Evolutionary conservation across 352 stramenopile species (phyloP).

Genomic region (Globisporangium paroecandrum): DNA sequence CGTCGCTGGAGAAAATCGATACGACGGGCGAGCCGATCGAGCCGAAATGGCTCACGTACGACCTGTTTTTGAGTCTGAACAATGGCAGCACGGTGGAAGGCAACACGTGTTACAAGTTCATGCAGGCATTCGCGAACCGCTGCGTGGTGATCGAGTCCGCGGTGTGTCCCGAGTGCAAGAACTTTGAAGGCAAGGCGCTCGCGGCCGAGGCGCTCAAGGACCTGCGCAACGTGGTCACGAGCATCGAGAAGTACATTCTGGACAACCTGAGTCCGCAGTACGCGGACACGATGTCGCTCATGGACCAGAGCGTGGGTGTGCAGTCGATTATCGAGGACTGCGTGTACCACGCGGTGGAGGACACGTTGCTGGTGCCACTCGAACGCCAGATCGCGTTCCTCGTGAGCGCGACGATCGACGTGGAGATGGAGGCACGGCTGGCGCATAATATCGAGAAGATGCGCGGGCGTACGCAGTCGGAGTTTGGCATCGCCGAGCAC

Average conservation of each 20-base stretch:
- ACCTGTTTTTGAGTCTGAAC: slow-evolving; percentile 73
- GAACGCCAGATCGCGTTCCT: slow-evolving; percentile 75
- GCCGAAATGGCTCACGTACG: slow-evolving; percentile 75
- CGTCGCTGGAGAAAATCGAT: slow-evolving; percentile 73
- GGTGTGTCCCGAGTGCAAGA: slow-evolving; percentile 48
- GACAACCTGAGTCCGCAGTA: slow-evolving; percentile 66
- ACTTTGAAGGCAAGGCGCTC: slow-evolving; percentile 47
- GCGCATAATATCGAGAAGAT: slow-evolving; percentile 63
- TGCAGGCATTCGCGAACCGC: slow-evolving; percentile 71
- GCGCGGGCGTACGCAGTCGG: slow-evolving; percentile 54
- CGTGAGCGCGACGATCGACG: slow-evolving; percentile 60
- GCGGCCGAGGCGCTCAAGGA: slow-evolving; percentile 59
- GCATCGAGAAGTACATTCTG: slow-evolving; percentile 74
- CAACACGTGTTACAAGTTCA: slow-evolving; percentile 74
- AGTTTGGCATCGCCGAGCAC: slow-evolving; percentile 76
- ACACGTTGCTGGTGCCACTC: slow-evolving; percentile 73
- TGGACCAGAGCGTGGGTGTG: slow-evolving; percentile 56
- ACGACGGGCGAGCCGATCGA: slow-evolving; percentile 56
- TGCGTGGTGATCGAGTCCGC: slow-evolving; percentile 63
- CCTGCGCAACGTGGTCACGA: slow-evolving; percentile 62
- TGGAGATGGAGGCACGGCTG: slow-evolving; percentile 46
- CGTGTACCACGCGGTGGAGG: slow-evolving; percentile 68
- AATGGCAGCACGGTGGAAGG: slow-evolving; percentile 60
- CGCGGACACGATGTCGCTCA: slow-evolving; percentile 55
- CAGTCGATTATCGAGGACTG: slow-evolving; percentile 58